These are phyloP conservation scores for Saccharomyces pastorianus DNA, from an alignment of 1,139 yeast genomes.

Conservation along the genomic window DNA sequence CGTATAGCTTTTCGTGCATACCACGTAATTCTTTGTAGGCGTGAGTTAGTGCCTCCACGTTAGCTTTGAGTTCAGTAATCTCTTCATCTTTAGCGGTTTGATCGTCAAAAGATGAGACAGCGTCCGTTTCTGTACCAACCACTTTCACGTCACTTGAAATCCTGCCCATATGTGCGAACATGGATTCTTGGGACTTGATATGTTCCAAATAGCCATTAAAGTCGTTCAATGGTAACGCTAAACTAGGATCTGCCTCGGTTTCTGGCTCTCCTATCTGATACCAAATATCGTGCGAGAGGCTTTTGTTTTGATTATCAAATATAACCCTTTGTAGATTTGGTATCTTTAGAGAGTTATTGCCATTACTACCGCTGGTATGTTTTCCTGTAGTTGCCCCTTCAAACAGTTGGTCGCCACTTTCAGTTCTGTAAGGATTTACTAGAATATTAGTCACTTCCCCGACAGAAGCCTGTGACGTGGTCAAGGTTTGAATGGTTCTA, in stretches of 20 bases:
- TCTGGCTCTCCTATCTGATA: conserved; percentile 37
- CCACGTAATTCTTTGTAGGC: conserved; percentile 54
- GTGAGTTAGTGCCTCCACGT: conserved; percentile 44
- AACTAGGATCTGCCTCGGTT: background rate
- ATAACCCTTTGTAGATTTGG: conserved; percentile 58
- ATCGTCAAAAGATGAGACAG: background rate
- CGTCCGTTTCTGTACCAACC: conserved; percentile 6
- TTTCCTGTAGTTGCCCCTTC: background rate
- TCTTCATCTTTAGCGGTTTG: conserved; percentile 21
- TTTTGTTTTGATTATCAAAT: conserved; percentile 35
- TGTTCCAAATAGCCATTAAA: conserved; percentile 39
- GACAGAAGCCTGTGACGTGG: conserved; percentile 23
- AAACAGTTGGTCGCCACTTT: conserved; percentile 1
- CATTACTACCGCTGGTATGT: background rate
- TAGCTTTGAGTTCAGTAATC: conserved; percentile 36
- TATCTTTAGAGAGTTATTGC: conserved; percentile 25
- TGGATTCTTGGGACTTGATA: conserved; percentile 45
- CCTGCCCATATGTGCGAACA: conserved; percentile 39
- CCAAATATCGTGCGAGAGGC: conserved; percentile 44
- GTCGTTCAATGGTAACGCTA: conserved; percentile 25
- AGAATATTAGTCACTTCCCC: conserved; percentile 34
- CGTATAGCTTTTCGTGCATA: conserved; percentile 52
- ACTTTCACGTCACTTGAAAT: conserved; percentile 34
- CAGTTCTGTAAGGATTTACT: conserved; percentile 6
- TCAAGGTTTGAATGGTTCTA: conserved; percentile 51